Conservation (phyloP, 352 stramenopile genomes). For the Phytopythium oedochilum region DNA sequence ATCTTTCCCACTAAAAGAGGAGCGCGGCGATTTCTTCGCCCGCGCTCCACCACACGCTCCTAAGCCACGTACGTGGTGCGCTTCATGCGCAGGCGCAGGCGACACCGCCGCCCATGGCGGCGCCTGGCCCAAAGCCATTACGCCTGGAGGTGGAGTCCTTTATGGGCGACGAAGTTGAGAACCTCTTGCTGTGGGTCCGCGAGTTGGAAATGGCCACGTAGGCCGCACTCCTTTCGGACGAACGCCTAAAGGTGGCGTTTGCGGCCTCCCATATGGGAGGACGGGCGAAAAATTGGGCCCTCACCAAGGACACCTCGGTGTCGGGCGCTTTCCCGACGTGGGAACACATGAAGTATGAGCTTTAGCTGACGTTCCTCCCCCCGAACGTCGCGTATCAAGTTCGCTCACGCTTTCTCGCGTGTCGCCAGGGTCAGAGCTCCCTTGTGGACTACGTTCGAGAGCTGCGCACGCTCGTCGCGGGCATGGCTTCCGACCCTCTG, state of each 20-base stretch:
- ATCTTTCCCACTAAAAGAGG: too few relatives aligned
- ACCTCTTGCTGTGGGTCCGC: not conserved
- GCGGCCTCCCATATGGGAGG: too few relatives aligned
- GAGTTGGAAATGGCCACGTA: not conserved
- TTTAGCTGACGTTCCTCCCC: constrained; percentile 1
- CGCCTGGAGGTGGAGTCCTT: too few relatives aligned
- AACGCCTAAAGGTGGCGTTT: too few relatives aligned
- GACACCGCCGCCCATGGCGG: too few relatives aligned
- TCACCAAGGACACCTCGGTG: not conserved
- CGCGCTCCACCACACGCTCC: too few relatives aligned
- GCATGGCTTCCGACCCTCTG: constrained; percentile 3
- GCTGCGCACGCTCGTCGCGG: constrained; percentile 4
- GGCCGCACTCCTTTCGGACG: too few relatives aligned
- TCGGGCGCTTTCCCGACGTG: constrained; percentile 4
- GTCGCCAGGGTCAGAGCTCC: constrained; percentile 1
- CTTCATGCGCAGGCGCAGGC: too few relatives aligned
- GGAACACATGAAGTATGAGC: constrained; percentile 6
- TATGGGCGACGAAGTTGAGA: not conserved
- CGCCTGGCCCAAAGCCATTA: too few relatives aligned
- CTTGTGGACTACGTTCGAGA: constrained; percentile 6
- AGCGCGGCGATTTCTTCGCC: too few relatives aligned
- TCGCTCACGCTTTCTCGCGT: constrained; percentile 2
- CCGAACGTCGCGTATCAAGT: constrained; percentile 8
- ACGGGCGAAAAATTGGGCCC: too few relatives aligned
- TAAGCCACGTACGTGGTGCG: too few relatives aligned